Base-by-base conservation (phyloP, 139 green algal species). In the Volvox africanus region DNA sequence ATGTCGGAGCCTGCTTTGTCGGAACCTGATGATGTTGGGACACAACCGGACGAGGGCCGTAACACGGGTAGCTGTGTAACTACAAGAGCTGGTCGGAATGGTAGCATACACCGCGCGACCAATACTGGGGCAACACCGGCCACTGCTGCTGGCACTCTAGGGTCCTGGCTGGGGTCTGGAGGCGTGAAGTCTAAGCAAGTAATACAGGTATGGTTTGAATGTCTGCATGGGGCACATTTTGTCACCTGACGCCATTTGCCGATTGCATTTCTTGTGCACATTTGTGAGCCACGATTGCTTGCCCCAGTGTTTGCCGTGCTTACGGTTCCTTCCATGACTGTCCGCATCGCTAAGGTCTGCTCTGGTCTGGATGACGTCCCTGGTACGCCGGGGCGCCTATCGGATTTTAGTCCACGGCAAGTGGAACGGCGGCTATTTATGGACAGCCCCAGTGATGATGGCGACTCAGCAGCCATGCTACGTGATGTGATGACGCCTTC, bases 351-450 rank as follows among this genome's bases (percentile, higher is more conserved):
- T 61, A 61, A 86, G 81, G 81, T 87, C 12, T 90, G 86, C 73
- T 83, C 86, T 17, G 73, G 86, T 12, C 86, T 90, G 19, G 86
- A 90, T 22, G 86, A 77, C 20, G 73, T 83, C 20, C 86, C 86
- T 5, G 50, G 18, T n/a, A 90, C 86, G 1, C 86, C 86, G 26
- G 37, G n/a, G 1, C 35, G 18, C 28, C 26, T 16, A 30, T 2
- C 84, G 0, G 12, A 68, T 65, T 82, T 61, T 9, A 26, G 69
- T 17, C 36, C 62, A 26, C 65, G 65, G 12, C 84, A 89, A 26
- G 86, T 90, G 50, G 86, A 90, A 44, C 69, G 86, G 26, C 86
- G 86, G 35, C 86, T 90, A 0, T 61, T 84, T 16, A 65, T 90
- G 24, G 86, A 84, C 86, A 90, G 36, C 26, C 71, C 86, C 13